Percentiles rank a stretch among this genome's conserved stretches.
Conservation (phyloP, 305 asterid species). For the Fraxinus dipetala region DNA sequence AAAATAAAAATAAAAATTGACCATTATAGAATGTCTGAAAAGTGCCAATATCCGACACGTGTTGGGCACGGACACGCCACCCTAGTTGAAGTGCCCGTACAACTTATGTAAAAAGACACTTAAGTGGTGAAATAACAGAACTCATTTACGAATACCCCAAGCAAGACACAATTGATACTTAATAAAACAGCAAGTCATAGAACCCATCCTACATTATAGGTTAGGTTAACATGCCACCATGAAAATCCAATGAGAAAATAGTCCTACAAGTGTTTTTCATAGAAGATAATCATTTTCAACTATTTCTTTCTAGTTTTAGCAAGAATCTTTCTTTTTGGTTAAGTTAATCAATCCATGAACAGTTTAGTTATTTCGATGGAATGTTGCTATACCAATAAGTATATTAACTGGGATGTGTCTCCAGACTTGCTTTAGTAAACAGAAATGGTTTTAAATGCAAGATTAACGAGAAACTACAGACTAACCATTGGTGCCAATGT, state of each 20-base stretch:
- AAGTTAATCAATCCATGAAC: background rate
- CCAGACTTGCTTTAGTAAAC: slow-evolving; percentile 14
- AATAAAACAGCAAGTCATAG: background rate
- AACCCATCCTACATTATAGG: background rate
- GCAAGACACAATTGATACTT: background rate
- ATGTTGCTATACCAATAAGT: background rate
- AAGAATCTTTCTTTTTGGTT: background rate
- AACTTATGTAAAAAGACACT: background rate
- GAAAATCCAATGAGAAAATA: background rate
- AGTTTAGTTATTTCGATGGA: background rate
- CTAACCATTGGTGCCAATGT: slow-evolving; percentile 84
- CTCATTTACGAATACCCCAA: background rate
- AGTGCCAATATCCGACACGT: background rate
- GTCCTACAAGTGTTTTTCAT: background rate
- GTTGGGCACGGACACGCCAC: background rate
- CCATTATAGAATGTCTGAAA: background rate
- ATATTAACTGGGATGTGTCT: background rate
- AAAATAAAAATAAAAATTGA: background rate
- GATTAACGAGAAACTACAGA: slow-evolving; percentile 24
- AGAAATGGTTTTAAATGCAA: slow-evolving; percentile 21
- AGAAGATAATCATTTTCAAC: background rate
- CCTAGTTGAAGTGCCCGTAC: background rate
- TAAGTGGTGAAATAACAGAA: background rate
- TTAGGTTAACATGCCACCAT: background rate
- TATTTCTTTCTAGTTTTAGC: background rate